Conservation (phyloP, 176 grass and related monocot species). For the Raddia distichophylla region DNA sequence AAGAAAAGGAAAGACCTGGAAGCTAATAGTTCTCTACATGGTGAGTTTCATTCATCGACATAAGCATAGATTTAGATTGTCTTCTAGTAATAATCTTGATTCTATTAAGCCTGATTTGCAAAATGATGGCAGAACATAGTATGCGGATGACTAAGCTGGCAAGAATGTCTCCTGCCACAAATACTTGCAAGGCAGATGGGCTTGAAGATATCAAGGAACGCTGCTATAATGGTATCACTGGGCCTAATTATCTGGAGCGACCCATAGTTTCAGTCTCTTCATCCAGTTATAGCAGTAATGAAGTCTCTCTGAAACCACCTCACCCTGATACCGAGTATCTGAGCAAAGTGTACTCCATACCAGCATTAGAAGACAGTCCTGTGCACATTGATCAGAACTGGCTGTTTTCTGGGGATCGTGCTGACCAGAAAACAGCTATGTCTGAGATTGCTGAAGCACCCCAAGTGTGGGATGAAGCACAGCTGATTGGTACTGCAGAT, state of each 20-base stretch:
- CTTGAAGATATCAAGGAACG: slow-evolving; percentile 26
- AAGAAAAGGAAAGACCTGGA: slow-evolving; percentile 55
- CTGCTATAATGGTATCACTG: slow-evolving; percentile 25
- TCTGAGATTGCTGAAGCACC: slow-evolving; percentile 28
- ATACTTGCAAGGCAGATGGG: slow-evolving; percentile 8
- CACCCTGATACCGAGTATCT: slow-evolving; percentile 61
- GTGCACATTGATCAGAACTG: slow-evolving; percentile 52
- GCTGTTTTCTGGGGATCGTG: slow-evolving; percentile 31
- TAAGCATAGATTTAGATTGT: neutral
- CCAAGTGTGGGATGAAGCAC: slow-evolving; percentile 50
- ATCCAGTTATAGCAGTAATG: neutral
- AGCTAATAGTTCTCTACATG: slow-evolving; percentile 39
- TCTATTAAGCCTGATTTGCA: slow-evolving; percentile 32
- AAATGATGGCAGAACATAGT: slow-evolving; percentile 41
- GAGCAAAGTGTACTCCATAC: slow-evolving; percentile 47
- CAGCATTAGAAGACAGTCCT: slow-evolving; percentile 29
- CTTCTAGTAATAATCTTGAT: slow-evolving; percentile 5
- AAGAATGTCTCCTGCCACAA: slow-evolving; percentile 33
- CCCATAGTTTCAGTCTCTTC: slow-evolving; percentile 24
- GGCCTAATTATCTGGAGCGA: slow-evolving; percentile 2
- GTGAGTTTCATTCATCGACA: slow-evolving; percentile 31
- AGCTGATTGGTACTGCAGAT: slow-evolving; percentile 35
- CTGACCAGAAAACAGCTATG: slow-evolving; percentile 24
- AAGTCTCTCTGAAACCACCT: slow-evolving; percentile 23
- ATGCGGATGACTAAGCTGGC: slow-evolving; percentile 31